Conservation (phyloP, 805 yeast species). For the Hemisphaericaspora nanyangensis region DNA sequence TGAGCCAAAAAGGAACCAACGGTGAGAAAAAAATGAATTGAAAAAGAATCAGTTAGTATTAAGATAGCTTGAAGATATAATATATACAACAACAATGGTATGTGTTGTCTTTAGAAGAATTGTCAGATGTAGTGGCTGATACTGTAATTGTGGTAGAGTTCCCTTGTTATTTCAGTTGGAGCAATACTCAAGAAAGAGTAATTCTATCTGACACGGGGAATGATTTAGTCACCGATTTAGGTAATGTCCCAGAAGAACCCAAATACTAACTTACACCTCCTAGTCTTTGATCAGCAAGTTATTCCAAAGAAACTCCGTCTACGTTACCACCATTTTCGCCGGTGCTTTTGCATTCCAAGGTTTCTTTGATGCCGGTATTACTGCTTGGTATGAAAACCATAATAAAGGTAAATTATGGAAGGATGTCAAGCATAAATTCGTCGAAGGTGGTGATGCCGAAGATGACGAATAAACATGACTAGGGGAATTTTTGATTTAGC, state of each 20-base stretch:
- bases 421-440: conserved; percentile 60
- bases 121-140: not conserved
- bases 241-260: too few species aligned
- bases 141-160: not conserved
- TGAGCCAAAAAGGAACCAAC: not conserved
- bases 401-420: conserved; percentile 86
- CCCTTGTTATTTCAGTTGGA: not conserved
- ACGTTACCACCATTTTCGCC: conserved; percentile 76
- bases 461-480: conserved; percentile 45
- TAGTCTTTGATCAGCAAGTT: conserved; percentile 12
- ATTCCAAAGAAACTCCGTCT: conserved; percentile 88
- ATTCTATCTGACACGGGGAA: too few species aligned
- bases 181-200: too few species aligned
- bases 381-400: conserved; percentile 69
- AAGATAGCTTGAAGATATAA: not conserved
- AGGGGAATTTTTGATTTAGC: too few species aligned
- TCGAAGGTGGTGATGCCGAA: conserved; percentile 54
- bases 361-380: conserved; percentile 63
- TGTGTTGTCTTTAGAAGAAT: not conserved
- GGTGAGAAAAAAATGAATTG: not conserved
- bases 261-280: conserved; percentile 5
- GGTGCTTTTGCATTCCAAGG: conserved; percentile 86
- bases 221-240: too few species aligned
- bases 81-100: conserved; percentile 3
- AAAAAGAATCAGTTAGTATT: not conserved